Percentiles rank a stretch among this genome's conserved stretches.
Conservation (phyloP, 345 rosid genomes). For the Punica granatum region DNA sequence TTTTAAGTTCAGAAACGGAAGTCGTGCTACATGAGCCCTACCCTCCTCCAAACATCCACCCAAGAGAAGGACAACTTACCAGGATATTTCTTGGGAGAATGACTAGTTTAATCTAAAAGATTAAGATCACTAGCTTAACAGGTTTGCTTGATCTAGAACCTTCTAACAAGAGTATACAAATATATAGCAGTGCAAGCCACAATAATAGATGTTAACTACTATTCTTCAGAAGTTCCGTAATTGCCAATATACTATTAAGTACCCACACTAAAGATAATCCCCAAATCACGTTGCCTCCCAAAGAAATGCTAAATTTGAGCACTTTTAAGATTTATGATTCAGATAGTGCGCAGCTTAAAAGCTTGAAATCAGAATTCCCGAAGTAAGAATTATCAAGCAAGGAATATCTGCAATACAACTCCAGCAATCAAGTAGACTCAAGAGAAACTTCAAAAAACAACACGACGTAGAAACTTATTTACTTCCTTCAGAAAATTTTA, state of each 20-base stretch:
- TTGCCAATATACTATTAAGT: not conserved
- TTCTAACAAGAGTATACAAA: not conserved
- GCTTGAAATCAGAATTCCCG: not conserved
- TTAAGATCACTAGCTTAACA: not conserved
- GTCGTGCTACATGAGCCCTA: not conserved
- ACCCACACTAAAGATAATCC: not conserved
- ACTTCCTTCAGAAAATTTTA: not conserved
- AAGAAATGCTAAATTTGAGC: not conserved
- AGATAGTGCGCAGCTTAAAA: not conserved
- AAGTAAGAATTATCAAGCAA: not conserved
- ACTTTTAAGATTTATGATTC: no score
- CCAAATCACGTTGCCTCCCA: not conserved
- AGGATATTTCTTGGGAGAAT: not conserved
- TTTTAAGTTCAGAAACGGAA: not conserved
- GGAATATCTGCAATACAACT: not conserved
- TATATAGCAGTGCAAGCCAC: not conserved
- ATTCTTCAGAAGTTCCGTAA: not conserved
- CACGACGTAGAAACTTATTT: not conserved
- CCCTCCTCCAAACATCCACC: no score
- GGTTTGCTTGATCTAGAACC: not conserved
- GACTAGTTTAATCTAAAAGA: not conserved
- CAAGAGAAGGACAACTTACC: not conserved
- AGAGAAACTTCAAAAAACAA: not conserved
- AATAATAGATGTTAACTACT: not conserved
- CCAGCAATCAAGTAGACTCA: not conserved